These are phyloP conservation scores for Hylodesmum podocarpum DNA, from an alignment of 306 rosid species.

Conservation along the genomic window DNA sequence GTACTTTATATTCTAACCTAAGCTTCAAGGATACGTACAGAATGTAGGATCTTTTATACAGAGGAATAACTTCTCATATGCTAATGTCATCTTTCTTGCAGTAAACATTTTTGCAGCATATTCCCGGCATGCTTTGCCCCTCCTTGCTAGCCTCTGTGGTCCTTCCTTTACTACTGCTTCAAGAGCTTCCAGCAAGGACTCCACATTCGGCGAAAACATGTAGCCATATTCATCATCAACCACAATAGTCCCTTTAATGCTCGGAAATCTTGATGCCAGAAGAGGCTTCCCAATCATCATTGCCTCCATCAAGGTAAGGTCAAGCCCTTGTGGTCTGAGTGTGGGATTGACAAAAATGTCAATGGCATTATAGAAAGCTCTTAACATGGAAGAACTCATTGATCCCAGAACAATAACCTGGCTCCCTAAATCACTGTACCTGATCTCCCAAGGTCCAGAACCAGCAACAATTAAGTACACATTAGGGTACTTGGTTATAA, in stretches of 20 bases:
- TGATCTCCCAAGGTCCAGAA: conserved; percentile 73
- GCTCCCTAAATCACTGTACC: conserved; percentile 64
- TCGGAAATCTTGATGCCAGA: conserved; percentile 78
- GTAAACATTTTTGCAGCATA: conserved; percentile 74
- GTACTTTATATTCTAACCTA: conserved; percentile 5
- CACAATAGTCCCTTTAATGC: conserved; percentile 67
- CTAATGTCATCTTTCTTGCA: conserved; percentile 71
- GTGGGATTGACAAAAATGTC: conserved; percentile 79
- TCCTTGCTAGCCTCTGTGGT: conserved; percentile 41
- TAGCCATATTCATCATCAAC: conserved; percentile 75
- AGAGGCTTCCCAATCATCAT: conserved; percentile 79
- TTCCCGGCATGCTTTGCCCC: conserved; percentile 64
- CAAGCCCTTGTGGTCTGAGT: conserved; percentile 79
- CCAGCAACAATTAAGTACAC: conserved; percentile 73
- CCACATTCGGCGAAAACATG: conserved; percentile 75
- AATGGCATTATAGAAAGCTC: conserved; percentile 65
- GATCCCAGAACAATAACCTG: conserved; percentile 71
- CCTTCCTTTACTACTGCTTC: conserved; percentile 63
- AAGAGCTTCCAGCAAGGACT: conserved; percentile 59
- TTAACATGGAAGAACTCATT: conserved; percentile 55
- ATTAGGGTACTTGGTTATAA: conserved; percentile 41
- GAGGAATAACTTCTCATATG: conserved; percentile 73
- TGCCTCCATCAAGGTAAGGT: conserved; percentile 82
- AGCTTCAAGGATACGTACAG: conserved; percentile 56
- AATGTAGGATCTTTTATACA: conserved; percentile 54